Conservation (phyloP, 2,329 filamentous ascomycete genomes). For the Colletotrichum lindemuthianum region DNA sequence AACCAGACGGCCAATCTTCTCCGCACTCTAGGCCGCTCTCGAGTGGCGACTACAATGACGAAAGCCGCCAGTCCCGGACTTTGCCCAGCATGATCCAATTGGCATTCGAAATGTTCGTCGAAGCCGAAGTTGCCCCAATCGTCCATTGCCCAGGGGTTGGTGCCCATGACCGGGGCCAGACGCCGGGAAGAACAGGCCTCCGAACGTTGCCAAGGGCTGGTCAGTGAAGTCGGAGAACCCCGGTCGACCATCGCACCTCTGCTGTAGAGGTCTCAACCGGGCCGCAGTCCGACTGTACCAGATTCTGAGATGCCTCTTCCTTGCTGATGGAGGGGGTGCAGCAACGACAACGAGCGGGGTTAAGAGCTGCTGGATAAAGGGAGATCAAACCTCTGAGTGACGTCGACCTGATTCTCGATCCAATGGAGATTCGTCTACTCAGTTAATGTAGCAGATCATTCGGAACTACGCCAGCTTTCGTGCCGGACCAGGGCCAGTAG, state of each 20-base stretch:
- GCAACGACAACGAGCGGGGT: background rate
- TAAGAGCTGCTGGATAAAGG: background rate
- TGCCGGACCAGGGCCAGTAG: constrained; percentile 22
- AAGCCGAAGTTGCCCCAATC: background rate
- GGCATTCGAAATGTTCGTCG: background rate
- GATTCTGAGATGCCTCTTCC: background rate
- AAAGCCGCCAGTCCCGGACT: background rate
- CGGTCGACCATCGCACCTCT: constrained; percentile 10
- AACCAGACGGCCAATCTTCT: background rate
- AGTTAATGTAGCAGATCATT: constrained; percentile 21
- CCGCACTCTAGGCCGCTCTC: background rate
- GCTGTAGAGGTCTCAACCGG: constrained; percentile 6
- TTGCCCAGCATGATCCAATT: background rate
- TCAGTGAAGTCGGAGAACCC: constrained; percentile 14
- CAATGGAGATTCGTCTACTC: background rate
- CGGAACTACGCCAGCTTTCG: constrained; percentile 21
- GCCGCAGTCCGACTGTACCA: constrained; percentile 7
- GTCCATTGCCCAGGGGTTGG: background rate
- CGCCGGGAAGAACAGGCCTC: constrained; percentile 3
- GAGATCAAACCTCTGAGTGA: constrained; percentile 24
- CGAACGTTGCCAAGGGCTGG: constrained; percentile 18
- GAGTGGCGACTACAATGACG: background rate
- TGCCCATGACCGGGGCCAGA: background rate
- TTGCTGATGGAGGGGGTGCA: background rate
- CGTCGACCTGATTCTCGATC: constrained; percentile 4